A percentile compares a stretch with the other conserved stretches of the same genome.
Evolutionary conservation across 257 asterid genomes (phyloP).

Genomic region (Knoxia roxburghii): DNA sequence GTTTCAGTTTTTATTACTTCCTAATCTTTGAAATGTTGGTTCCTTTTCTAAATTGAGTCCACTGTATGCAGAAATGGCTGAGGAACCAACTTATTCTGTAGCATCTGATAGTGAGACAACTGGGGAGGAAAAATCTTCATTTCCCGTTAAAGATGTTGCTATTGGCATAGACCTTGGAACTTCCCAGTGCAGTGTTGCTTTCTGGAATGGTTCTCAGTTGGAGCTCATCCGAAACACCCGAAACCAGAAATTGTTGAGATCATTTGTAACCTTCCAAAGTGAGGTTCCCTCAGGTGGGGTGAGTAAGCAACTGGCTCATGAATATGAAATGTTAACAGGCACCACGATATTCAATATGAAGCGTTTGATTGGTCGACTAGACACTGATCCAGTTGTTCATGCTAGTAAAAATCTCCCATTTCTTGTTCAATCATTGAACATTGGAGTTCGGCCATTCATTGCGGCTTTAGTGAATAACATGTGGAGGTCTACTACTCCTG

Average conservation of each 20-base stretch:
- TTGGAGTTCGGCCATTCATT: constrained; percentile 72
- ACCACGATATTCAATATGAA: constrained; percentile 74
- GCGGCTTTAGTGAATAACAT: constrained; percentile 73
- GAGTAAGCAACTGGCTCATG: constrained; percentile 59
- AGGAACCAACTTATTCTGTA: constrained; percentile 76
- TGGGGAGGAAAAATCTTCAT: constrained; percentile 57
- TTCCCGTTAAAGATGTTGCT: constrained; percentile 51
- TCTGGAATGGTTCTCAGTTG: constrained; percentile 70
- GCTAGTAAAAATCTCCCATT: constrained; percentile 79
- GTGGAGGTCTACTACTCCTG: constrained; percentile 90
- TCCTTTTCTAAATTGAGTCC: neutral
- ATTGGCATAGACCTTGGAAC: constrained; percentile 90
- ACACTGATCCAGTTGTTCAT: constrained; percentile 75
- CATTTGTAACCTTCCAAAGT: constrained; percentile 65
- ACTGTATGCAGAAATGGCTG: constrained; percentile 51
- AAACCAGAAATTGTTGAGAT: constrained; percentile 54
- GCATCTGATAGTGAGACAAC: constrained; percentile 82
- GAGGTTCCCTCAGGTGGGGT: constrained; percentile 68
- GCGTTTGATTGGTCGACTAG: constrained; percentile 74
- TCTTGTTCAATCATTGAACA: constrained; percentile 64
- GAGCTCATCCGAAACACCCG: constrained; percentile 67
- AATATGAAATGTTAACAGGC: constrained; percentile 72
- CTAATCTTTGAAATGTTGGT: neutral
- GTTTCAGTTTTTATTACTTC: neutral
- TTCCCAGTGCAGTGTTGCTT: constrained; percentile 76